Conservation (phyloP, 2,329 filamentous ascomycete species). For the Microcyclosporella mali region DNA sequence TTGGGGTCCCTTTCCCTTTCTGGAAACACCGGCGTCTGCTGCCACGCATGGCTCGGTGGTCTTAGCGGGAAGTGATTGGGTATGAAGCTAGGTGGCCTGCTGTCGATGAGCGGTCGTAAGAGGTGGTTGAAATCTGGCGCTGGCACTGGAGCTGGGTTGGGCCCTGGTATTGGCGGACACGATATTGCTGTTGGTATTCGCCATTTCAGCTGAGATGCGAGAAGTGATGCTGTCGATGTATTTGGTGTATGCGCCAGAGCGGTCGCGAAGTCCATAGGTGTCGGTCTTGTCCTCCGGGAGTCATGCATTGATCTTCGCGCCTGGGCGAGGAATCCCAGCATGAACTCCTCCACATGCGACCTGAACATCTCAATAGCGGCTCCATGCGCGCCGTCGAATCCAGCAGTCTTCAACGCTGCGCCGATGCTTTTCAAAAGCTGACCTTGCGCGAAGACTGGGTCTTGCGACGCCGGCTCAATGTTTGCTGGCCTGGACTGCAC, state of each 20-base stretch:
- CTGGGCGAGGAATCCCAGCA: constrained; percentile 47
- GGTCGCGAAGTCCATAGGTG: constrained; percentile 54
- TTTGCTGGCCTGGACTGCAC: constrained; percentile 24
- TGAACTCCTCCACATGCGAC: constrained; percentile 54
- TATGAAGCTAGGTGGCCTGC: constrained; percentile 47
- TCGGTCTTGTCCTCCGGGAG: constrained; percentile 49
- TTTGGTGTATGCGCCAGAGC: constrained; percentile 39
- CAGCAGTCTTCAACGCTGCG: constrained; percentile 45
- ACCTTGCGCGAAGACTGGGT: constrained; percentile 48
- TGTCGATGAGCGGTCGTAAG: constrained; percentile 48
- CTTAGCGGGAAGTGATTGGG: constrained; percentile 56
- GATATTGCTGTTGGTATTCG: constrained; percentile 30
- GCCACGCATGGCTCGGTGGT: constrained; percentile 60
- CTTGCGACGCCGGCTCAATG: constrained; percentile 37
- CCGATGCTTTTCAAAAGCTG: constrained; percentile 52
- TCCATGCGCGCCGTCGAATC: constrained; percentile 51
- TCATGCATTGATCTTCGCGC: constrained; percentile 54
- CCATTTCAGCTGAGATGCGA: constrained; percentile 37
- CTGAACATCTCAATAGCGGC: constrained; percentile 53
- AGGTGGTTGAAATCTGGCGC: constrained; percentile 43
- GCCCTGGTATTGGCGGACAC: constrained; percentile 36
- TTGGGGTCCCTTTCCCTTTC: constrained; percentile 55
- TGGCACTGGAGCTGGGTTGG: constrained; percentile 35
- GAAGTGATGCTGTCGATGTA: constrained; percentile 33
- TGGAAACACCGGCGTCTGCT: constrained; percentile 53